phyloP scores from a whole-genome alignment of 2,329 filamentous ascomycete species.

The Ceratocystis ficicola region DNA sequence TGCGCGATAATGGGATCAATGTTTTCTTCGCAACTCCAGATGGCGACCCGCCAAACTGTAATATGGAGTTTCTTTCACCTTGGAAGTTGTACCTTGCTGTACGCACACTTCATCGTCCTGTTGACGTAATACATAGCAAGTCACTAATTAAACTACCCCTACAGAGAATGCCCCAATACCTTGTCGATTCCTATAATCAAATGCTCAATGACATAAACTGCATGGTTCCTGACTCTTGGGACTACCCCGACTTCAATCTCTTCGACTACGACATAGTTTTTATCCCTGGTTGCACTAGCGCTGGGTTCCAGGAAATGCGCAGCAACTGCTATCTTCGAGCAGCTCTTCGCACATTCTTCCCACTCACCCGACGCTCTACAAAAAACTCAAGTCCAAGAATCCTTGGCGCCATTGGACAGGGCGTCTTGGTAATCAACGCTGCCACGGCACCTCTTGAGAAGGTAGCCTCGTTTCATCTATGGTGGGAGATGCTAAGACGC shows the following conservation, averaged over 20 bases:
- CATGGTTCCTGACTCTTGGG: slow-evolving; percentile 10
- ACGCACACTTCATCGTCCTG: background rate
- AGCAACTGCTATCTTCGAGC: slow-evolving; percentile 10
- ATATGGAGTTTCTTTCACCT: slow-evolving; percentile 14
- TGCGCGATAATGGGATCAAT: slow-evolving; percentile 15
- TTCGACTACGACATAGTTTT: slow-evolving; percentile 15
- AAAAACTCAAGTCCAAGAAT: slow-evolving; percentile 9
- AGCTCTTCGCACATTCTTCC: slow-evolving; percentile 14
- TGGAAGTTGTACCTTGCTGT: slow-evolving; percentile 19
- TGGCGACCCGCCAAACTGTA: slow-evolving; percentile 12
- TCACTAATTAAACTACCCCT: background rate
- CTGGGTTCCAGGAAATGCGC: slow-evolving; percentile 18
- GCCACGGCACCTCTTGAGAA: slow-evolving; percentile 12
- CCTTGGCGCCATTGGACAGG: slow-evolving; percentile 18
- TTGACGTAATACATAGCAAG: too few relatives aligned
- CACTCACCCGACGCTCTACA: slow-evolving; percentile 13
- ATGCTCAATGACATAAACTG: slow-evolving; percentile 18
- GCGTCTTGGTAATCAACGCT: slow-evolving; percentile 18
- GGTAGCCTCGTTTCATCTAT: slow-evolving; percentile 13
- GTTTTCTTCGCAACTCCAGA: slow-evolving; percentile 20
- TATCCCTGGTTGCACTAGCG: slow-evolving; percentile 16
- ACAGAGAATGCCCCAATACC: slow-evolving; percentile 20
- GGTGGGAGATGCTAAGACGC: slow-evolving; percentile 20
- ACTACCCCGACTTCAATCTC: slow-evolving; percentile 16
- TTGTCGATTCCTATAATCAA: slow-evolving; percentile 12